Conservation (phyloP, 2,329 filamentous ascomycete genomes). For the Epichloe uncinata region DNA sequence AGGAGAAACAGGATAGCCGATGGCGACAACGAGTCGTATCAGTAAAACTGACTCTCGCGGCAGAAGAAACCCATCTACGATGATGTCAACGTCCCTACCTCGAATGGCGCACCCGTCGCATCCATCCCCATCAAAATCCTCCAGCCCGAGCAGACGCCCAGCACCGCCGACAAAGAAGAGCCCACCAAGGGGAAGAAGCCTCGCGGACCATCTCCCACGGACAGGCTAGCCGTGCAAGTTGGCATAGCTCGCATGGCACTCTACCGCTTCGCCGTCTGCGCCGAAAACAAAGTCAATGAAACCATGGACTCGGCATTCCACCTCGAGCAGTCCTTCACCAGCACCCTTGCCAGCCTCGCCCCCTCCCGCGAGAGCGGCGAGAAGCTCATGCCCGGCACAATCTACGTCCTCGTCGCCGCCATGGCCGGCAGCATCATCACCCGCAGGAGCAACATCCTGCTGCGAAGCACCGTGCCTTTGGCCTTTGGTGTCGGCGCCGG, state of each 20-base stretch:
- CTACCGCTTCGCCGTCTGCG: constrained; percentile 57
- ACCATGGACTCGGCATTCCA: constrained; percentile 68
- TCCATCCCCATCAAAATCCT: constrained; percentile 14
- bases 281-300: constrained; percentile 74
- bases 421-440: constrained; percentile 92
- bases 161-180: constrained; percentile 19
- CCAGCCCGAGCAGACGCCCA: constrained; percentile 9
- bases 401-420: constrained; percentile 86
- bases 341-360: constrained; percentile 76
- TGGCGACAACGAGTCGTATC: background rate
- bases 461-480: constrained; percentile 65
- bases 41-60: background rate
- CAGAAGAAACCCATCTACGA: constrained; percentile 70
- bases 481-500: constrained; percentile 72
- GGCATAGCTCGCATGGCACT: constrained; percentile 67
- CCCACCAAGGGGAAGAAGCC: constrained; percentile 14
- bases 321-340: constrained; percentile 81
- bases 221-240: constrained; percentile 75
- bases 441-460: constrained; percentile 72
- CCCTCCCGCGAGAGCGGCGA: constrained; percentile 78
- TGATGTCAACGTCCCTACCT: constrained; percentile 38
- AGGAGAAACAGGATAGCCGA: background rate
- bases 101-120: constrained; percentile 14
- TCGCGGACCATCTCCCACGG: constrained; percentile 63
- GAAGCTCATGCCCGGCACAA: constrained; percentile 72